These are phyloP conservation scores for Cyclanthera cordifolia DNA, from an alignment of 306 rosid genomes.

Conservation along the genomic window DNA sequence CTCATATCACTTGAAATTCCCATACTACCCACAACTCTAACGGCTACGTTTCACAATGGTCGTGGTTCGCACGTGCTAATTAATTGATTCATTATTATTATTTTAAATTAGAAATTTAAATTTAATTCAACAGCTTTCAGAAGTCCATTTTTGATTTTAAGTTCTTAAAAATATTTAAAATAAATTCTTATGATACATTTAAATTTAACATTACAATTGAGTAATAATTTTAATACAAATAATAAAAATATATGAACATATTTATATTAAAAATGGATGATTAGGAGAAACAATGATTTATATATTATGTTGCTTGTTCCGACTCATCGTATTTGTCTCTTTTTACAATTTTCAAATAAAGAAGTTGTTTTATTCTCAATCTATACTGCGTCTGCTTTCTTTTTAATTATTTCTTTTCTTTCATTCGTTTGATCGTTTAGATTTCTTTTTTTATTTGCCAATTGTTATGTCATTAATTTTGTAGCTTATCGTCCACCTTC, in stretches of 20 bases:
- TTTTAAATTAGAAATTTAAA: too few relatives aligned
- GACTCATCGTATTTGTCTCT: neutral
- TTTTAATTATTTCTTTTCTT: neutral
- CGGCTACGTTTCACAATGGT: too few relatives aligned
- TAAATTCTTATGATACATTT: too few relatives aligned
- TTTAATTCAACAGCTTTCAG: too few relatives aligned
- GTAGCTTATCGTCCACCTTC: neutral
- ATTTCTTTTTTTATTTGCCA: neutral
- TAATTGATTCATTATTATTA: too few relatives aligned
- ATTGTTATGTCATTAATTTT: neutral
- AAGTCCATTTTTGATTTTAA: too few relatives aligned
- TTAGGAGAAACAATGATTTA: neutral
- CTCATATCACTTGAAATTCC: neutral
- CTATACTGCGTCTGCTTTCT: neutral
- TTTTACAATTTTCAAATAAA: neutral
- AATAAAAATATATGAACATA: too few relatives aligned
- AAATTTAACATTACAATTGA: too few relatives aligned
- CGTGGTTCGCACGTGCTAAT: too few relatives aligned
- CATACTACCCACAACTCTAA: neutral
- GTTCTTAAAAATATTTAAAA: too few relatives aligned
- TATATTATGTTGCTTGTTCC: neutral
- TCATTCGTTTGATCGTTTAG: neutral
- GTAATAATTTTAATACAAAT: too few relatives aligned
- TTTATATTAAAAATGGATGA: neutral
- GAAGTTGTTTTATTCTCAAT: neutral